Conservation (phyloP, 2,329 filamentous ascomycete genomes). For the Hymenoscyphus repandus region DNA sequence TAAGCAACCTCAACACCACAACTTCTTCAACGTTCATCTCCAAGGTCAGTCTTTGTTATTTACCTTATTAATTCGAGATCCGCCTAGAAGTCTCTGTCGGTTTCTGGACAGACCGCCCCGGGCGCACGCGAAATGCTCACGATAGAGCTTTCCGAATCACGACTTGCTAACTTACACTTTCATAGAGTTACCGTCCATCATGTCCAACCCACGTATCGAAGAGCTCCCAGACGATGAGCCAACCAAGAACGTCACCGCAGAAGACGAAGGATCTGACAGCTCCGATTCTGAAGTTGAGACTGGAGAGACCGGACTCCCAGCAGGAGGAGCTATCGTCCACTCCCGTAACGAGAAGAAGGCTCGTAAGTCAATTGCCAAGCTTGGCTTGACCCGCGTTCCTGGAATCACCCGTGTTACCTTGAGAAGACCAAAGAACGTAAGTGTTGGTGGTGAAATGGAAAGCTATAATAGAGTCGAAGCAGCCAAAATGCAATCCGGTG, state of each 20-base stretch:
- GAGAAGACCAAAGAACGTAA: slow-evolving; percentile 97
- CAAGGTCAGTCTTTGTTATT: slow-evolving; percentile 2
- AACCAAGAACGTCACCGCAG: slow-evolving; percentile 74
- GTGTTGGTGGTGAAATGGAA: slow-evolving; percentile 38
- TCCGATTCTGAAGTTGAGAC: slow-evolving; percentile 75
- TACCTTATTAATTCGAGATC: not conserved
- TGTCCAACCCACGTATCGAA: slow-evolving; percentile 98
- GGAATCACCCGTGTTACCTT: slow-evolving; percentile 98
- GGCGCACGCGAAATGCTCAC: slow-evolving; percentile 25
- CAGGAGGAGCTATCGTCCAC: slow-evolving; percentile 86
- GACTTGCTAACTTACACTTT: slow-evolving; percentile 22
- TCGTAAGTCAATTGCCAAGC: slow-evolving; percentile 97
- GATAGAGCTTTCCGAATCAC: slow-evolving; percentile 12
- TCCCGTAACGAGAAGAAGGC: slow-evolving; percentile 99
- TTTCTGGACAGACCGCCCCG: not conserved
- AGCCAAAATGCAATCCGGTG: not conserved
- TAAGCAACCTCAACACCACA: not conserved
- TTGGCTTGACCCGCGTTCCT: slow-evolving; percentile 90
- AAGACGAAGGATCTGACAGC: slow-evolving; percentile 64
- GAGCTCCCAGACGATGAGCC: slow-evolving; percentile 90
- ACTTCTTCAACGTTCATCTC: not conserved
- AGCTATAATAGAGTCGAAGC: no score
- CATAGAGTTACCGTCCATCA: slow-evolving; percentile 48
- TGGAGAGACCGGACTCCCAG: slow-evolving; percentile 59
- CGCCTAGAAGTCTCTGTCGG: no score